A percentile compares a stretch with the other conserved stretches of the same genome.
Conservation (phyloP, 192 early-diverging fungal species). For the Coemansia sp. region DNA sequence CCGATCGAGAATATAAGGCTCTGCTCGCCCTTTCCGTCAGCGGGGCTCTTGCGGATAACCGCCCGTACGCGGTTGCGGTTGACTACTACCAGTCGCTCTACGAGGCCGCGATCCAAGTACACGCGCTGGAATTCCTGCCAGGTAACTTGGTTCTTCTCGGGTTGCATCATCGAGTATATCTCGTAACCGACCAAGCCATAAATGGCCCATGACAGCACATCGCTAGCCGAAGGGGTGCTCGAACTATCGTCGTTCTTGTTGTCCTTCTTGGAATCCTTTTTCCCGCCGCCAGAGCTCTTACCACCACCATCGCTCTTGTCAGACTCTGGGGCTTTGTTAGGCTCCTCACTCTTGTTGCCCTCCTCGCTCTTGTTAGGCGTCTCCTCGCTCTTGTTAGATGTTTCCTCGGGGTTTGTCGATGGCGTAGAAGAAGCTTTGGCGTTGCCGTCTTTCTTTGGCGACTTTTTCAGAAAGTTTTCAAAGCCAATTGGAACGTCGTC, state of each 20-base stretch:
- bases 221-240: not conserved
- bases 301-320: constrained; percentile 9
- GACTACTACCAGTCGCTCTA: constrained; percentile 85
- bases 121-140: constrained; percentile 90
- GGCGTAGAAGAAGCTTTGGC: constrained; percentile 9
- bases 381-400: constrained; percentile 15
- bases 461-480: constrained; percentile 68
- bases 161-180: constrained; percentile 10
- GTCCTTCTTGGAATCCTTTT: constrained; percentile 44
- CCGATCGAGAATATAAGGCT: constrained; percentile 84
- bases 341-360: constrained; percentile 2
- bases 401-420: not conserved
- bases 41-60: constrained; percentile 50
- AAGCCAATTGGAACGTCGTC: constrained; percentile 65
- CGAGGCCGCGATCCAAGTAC: constrained; percentile 89
- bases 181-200: constrained; percentile 19
- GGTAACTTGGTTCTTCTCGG: constrained; percentile 68
- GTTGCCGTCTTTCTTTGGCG: constrained; percentile 31
- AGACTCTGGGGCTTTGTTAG: constrained; percentile 10
- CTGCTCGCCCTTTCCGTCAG: constrained; percentile 9
- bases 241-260: constrained; percentile 9
- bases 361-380: constrained; percentile 14
- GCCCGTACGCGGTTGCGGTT: constrained; percentile 87
- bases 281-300: not conserved
- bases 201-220: constrained; percentile 31